phyloP scores from a whole-genome alignment of 23 red algal genomes.

The Cyanidiococcus yangmingshanensis region DNA sequence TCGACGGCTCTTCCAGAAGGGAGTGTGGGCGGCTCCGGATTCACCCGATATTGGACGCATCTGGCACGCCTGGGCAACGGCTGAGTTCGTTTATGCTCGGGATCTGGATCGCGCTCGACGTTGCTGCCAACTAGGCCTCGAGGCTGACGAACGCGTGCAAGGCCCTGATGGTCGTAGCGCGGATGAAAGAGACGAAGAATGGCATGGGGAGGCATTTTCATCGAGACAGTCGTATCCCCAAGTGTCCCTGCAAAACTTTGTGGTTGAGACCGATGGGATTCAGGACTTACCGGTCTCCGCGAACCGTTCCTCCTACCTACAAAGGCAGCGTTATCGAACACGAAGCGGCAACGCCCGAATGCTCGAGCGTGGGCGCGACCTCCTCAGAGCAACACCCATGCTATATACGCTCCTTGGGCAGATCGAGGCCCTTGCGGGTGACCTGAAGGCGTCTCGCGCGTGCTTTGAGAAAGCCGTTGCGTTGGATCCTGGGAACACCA shows the following conservation, averaged over 20 bases:
- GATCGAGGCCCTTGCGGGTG: conserved; percentile 35
- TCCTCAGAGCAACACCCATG: not conserved
- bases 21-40: conserved; percentile 27
- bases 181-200: not conserved
- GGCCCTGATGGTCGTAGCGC: not conserved
- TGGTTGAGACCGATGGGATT: not conserved
- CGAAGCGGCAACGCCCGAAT: not conserved
- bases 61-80: conserved; percentile 32
- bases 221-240: not conserved
- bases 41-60: conserved; percentile 6
- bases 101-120: conserved; percentile 11
- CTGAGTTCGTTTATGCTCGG: conserved; percentile 13
- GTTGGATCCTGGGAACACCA: conserved; percentile 19
- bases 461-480: conserved; percentile 53
- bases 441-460: conserved; percentile 33
- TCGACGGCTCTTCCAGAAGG: conserved; percentile 30
- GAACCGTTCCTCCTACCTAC: not conserved
- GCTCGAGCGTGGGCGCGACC: not conserved
- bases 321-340: not conserved
- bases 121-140: conserved; percentile 19
- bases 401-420: conserved; percentile 32
- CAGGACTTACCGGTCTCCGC: not conserved
- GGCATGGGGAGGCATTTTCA: not conserved
- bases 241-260: not conserved
- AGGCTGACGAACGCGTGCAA: not conserved